Evolutionary conservation across 352 stramenopile species (phyloP), one percentile per base, ranked within the genome.

Genomic region (Pythium brachiatum): DNA sequence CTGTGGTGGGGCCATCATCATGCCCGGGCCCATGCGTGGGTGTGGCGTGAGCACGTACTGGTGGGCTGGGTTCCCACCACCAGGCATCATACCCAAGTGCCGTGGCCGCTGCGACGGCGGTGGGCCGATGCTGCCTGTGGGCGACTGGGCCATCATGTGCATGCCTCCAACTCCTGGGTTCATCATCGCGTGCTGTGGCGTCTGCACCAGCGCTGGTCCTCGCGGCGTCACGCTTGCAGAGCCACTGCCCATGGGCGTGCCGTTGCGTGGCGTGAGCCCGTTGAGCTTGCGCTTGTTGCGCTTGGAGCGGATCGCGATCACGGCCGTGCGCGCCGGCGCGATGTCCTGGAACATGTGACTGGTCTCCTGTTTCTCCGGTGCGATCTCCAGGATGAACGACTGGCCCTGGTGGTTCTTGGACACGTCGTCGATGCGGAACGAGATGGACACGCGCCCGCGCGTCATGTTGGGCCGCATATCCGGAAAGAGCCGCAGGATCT

Each of bases 391-490:
- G 29, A 90, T 64, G 65, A 99, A 98, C 26, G 83, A 89, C 79
- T 98, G 93, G 43, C 90, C 92, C 57, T 99, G 96, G 74, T 98
- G 95, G 80, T 98, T 99, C 78, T 98, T 98, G 20, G 88, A 98
- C 44, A 99, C 94, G 68, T 99, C 96, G 66, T 99, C 92, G 52
- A 99, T 97, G 27, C 96, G 89, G 66, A 98, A 96, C n/a, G 86
- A 89, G 38, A 99, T 76, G n/a, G 73, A 83, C 9, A 83, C 83
- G 21, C 81, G 83, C 20, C 90, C 92, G 41, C 84, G 79, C 38
- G 79, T 81, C 78, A 97, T 97, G 64, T 90, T 97, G 46, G 80
- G 92, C 36, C 76, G 78, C 69, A 86, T 96, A 64, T 90, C 89
- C 32, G 78, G 86, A 51, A 87, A 95, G 8, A 96, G 70, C 44